Evolutionary conservation across 225 moss, liverwort and hornwort species (phyloP).

Genomic region (Sphagnum tenellum): DNA sequence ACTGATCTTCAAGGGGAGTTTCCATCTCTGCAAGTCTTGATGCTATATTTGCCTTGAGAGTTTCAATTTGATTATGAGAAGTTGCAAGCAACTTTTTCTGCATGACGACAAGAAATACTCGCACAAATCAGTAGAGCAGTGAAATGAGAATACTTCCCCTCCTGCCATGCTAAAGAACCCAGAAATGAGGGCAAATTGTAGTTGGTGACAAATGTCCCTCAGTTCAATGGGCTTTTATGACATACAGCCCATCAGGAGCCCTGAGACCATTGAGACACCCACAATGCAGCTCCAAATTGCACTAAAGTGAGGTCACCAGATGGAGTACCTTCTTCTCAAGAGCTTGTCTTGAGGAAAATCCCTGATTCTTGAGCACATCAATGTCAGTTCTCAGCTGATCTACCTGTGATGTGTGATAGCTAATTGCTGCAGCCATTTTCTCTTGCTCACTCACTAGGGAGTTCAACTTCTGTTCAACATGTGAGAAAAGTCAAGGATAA

Average conservation of each 20-base stretch:
- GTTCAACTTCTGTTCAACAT: slow-evolving; percentile 58
- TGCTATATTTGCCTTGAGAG: slow-evolving; percentile 56
- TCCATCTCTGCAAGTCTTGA: slow-evolving; percentile 70
- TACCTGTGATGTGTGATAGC: slow-evolving; percentile 71
- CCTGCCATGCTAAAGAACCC: too few relatives aligned
- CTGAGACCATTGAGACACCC: too few relatives aligned
- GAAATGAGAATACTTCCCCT: too few relatives aligned
- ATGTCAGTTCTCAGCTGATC: slow-evolving; percentile 81
- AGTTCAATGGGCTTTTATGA: too few relatives aligned
- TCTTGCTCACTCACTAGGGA: slow-evolving; percentile 75
- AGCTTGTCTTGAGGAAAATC: slow-evolving; percentile 48
- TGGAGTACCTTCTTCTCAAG: slow-evolving; percentile 66
- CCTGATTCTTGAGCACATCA: slow-evolving; percentile 48
- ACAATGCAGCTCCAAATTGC: too few relatives aligned
- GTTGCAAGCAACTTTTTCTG: slow-evolving; percentile 64
- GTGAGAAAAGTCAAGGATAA: slow-evolving; percentile 57
- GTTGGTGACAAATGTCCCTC: too few relatives aligned
- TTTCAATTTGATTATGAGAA: slow-evolving; percentile 70
- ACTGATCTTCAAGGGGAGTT: slow-evolving; percentile 71
- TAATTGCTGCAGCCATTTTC: slow-evolving; percentile 72
- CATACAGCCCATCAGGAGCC: too few relatives aligned
- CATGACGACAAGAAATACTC: not conserved
- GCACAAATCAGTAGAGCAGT: too few relatives aligned
- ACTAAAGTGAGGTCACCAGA: too few relatives aligned
- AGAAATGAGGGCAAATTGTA: too few relatives aligned